Percentiles rank a stretch among this genome's conserved stretches.
phyloP scores from a whole-genome alignment of 2,329 filamentous ascomycete species.

The Curvularia lunata region DNA sequence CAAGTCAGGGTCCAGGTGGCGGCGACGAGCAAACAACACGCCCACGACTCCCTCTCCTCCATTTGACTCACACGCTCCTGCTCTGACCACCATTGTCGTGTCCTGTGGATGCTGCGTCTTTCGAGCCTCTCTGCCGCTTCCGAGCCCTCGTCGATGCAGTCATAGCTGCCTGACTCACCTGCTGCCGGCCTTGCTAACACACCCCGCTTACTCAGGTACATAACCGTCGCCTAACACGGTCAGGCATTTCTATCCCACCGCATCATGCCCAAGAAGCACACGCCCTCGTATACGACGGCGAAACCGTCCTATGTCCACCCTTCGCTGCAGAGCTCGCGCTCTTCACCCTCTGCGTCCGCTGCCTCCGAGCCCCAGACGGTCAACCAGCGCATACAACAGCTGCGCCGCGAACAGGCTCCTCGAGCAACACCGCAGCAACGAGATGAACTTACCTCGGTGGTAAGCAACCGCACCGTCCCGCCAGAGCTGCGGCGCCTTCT shows the following conservation, averaged over 20 bases:
- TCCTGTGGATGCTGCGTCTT: neutral
- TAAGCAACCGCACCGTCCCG: constrained; percentile 53
- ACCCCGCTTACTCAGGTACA: constrained; percentile 12
- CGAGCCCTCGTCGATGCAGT: constrained; percentile 3
- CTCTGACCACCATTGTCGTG: neutral
- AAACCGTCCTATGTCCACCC: constrained; percentile 51
- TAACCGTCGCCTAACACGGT: constrained; percentile 5
- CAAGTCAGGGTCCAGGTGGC: constrained; percentile 10
- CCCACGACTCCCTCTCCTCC: neutral
- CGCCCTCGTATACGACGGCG: constrained; percentile 50
- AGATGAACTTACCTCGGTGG: constrained; percentile 52
- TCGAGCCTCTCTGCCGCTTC: neutral
- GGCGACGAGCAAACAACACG: constrained; percentile 5
- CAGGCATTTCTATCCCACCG: constrained; percentile 2
- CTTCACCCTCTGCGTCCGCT: constrained; percentile 30
- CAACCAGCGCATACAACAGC: constrained; percentile 56
- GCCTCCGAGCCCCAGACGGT: constrained; percentile 47
- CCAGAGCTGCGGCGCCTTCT: constrained; percentile 54
- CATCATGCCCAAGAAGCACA: constrained; percentile 58
- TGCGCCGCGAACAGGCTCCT: constrained; percentile 53
- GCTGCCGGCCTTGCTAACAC: constrained; percentile 3
- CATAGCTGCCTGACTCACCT: constrained; percentile 19
- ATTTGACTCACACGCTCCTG: constrained; percentile 15
- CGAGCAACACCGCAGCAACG: constrained; percentile 51
- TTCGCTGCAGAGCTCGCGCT: constrained; percentile 41